phyloP scores from a whole-genome alignment of 2,329 filamentous ascomycete genomes.

The Hypoxylon sp. region DNA sequence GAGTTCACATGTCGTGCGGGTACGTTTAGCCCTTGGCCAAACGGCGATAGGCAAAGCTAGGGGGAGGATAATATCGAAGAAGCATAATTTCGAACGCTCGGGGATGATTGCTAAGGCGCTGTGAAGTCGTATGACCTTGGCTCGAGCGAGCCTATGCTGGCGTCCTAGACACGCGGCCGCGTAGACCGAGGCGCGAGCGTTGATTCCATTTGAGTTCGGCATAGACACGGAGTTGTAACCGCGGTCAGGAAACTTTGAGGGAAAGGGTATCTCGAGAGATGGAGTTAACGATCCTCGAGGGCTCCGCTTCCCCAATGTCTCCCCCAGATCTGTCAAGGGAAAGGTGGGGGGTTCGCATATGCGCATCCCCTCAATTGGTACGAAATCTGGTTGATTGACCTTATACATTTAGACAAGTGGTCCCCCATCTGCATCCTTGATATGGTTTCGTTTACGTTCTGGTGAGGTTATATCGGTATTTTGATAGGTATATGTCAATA shows the following conservation, averaged over 20 bases:
- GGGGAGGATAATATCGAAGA: background rate
- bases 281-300: conserved; percentile 16
- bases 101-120: background rate
- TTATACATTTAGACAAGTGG: conserved; percentile 10
- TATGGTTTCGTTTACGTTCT: background rate
- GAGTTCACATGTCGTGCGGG: background rate
- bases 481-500: background rate
- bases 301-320: conserved; percentile 31
- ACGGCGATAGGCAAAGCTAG: conserved; percentile 4
- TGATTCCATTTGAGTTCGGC: conserved; percentile 18
- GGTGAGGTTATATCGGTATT: background rate
- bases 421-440: background rate
- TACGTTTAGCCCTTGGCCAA: conserved; percentile 14
- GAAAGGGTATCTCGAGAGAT: conserved; percentile 29
- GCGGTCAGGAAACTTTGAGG: conserved; percentile 9
- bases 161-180: conserved; percentile 3
- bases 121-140: conserved; percentile 1
- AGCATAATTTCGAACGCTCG: conserved; percentile 8
- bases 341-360: conserved; percentile 18
- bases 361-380: conserved; percentile 25
- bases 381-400: conserved; percentile 14
- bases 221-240: background rate
- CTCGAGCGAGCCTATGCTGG: background rate
- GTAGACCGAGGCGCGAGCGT: background rate
- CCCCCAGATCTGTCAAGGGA: conserved; percentile 14